These are phyloP conservation scores for Monosporozyma servazzii DNA, from an alignment of 805 yeast genomes.

Conservation along the genomic window DNA sequence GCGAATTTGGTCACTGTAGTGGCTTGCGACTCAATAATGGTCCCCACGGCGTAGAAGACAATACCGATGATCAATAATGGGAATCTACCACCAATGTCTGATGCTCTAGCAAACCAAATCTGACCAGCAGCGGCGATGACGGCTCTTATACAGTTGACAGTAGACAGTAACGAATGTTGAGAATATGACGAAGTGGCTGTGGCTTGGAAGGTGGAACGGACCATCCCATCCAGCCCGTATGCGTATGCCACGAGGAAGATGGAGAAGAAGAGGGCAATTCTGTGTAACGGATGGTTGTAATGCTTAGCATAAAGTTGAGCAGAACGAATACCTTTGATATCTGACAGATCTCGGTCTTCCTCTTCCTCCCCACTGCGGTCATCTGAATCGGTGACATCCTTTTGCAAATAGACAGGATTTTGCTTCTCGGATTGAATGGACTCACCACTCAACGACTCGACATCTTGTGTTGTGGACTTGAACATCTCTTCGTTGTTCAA, in stretches of 20 bases:
- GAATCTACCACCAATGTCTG: conserved; percentile 49
- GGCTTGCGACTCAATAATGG: conserved; percentile 48
- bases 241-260: conserved; percentile 44
- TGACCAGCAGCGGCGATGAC: conserved; percentile 52
- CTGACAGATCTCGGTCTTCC: neutral
- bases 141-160: conserved; percentile 42
- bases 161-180: conserved; percentile 42
- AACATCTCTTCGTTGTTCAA: neutral
- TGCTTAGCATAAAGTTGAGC: conserved; percentile 47
- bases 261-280: conserved; percentile 32
- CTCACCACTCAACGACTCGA: neutral
- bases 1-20: conserved; percentile 43
- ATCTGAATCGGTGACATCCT: neutral
- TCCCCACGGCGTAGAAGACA: conserved; percentile 45
- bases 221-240: conserved; percentile 45
- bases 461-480: neutral
- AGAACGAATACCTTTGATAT: conserved; percentile 41
- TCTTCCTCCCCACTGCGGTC: neutral
- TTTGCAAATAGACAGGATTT: neutral
- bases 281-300: conserved; percentile 49
- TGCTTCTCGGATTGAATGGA: neutral
- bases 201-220: conserved; percentile 39
- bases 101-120: conserved; percentile 45
- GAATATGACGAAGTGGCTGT: conserved; percentile 42
- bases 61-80: conserved; percentile 38